Percentiles rank a stretch among this genome's conserved stretches.
phyloP scores from a whole-genome alignment of 2,329 filamentous ascomycete species.

The Pseudogymnoascus sp. region DNA sequence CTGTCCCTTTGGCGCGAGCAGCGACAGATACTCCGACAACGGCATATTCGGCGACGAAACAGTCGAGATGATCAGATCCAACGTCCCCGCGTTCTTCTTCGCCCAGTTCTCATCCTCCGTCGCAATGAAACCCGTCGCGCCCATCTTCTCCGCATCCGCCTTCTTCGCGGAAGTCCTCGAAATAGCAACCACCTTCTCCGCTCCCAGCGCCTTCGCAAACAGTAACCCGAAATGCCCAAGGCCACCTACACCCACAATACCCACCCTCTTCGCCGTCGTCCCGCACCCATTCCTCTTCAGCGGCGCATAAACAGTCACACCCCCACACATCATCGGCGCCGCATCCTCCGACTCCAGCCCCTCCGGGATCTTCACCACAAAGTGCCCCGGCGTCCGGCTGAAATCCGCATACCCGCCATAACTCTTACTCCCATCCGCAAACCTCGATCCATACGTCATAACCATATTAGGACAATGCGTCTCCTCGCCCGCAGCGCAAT shows the following conservation, averaged over 20 bases:
- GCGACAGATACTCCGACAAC: slow-evolving; percentile 49
- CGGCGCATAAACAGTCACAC: slow-evolving; percentile 66
- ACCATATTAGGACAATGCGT: slow-evolving; percentile 24
- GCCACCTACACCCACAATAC: slow-evolving; percentile 64
- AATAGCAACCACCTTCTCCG: slow-evolving; percentile 56
- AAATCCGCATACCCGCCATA: slow-evolving; percentile 22
- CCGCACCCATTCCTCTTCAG: slow-evolving; percentile 59
- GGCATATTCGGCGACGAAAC: slow-evolving; percentile 53
- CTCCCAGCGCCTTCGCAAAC: slow-evolving; percentile 61
- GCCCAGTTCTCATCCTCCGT: slow-evolving; percentile 51
- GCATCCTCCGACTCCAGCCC: slow-evolving; percentile 40
- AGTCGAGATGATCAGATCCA: slow-evolving; percentile 54
- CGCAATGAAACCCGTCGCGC: slow-evolving; percentile 46
- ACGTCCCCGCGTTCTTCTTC: slow-evolving; percentile 40
- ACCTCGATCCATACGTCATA: slow-evolving; percentile 19
- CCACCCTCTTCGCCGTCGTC: slow-evolving; percentile 57
- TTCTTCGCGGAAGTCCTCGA: slow-evolving; percentile 52
- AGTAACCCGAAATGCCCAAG: slow-evolving; percentile 67
- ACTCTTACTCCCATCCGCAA: slow-evolving; percentile 20
- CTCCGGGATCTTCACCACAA: slow-evolving; percentile 51
- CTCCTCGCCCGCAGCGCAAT: slow-evolving; percentile 25
- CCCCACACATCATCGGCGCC: slow-evolving; percentile 68
- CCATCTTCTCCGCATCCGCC: slow-evolving; percentile 51
- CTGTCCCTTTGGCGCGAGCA: slow-evolving; percentile 51
- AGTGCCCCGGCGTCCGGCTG: slow-evolving; percentile 48